Base-by-base conservation (phyloP, 345 rosid species). In the Salix caprea region DNA sequence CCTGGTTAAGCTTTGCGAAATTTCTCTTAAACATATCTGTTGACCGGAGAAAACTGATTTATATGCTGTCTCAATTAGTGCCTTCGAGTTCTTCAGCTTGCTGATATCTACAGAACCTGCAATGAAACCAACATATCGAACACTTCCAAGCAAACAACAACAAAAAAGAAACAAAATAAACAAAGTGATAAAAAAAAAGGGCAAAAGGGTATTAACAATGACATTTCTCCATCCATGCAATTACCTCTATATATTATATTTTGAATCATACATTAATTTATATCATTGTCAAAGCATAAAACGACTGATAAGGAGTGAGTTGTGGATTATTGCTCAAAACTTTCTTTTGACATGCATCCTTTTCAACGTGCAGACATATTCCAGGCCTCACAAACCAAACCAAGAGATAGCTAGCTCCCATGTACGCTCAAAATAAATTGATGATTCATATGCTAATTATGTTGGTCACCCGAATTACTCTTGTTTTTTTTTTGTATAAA, bases 1-100 rank as follows among this genome's bases (percentile, higher is more conserved):
- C 72, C 58, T 50, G 67, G 58, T 66, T 80, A 2, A 86, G 44
- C 84, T 75, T 77, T 24, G 74, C 40, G 2, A 84, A 37, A 15
- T 40, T 76, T 72, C 26, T 85, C 73, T 37, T 78, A 34, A 61
- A 26, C 78, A 79, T 79, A 30, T 40, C 67, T 71, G 39, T 19
- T 56, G 34, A 32, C 74, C 46, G 34, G 74, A 71, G 37, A 23
- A 71, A 71, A 54, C 26, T 19, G 8, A 50, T 23, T 73, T 50
- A 0, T 18, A 56, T 40, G 50, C 32, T 18, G 18, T 30, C 32
- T 72, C 56, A 48, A 7, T 50, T 39, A 39, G 7, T 8, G 42
- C 68, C 48, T 60, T 30, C 8, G 54, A 24, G 48, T 37, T 44
- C 52, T 61, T 56, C 67, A 32, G 64, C 50, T 18, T 4, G n/a